Base-by-base conservation (phyloP, 2,329 filamentous ascomycete species). In the Fonsecaea multimorphosa region DNA sequence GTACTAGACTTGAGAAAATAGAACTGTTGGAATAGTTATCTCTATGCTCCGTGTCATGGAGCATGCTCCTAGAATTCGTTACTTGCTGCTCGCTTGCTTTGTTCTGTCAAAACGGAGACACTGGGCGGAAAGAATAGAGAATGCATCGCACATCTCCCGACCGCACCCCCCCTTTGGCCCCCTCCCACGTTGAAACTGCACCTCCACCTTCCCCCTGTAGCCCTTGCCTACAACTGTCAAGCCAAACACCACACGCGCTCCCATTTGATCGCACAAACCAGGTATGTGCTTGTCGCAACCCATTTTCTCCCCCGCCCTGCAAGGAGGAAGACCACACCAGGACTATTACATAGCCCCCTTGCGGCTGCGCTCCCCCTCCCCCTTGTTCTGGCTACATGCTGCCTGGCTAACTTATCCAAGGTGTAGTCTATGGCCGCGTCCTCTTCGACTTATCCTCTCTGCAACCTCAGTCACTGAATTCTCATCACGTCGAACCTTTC, bases 281-380 rank as follows among this genome's bases (percentile, higher is more conserved):
- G 58, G 52, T 54, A n/a, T 31, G 44, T 53, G 44, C 19, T 29
- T 59, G 38, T 58, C 44, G 44, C 46, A 24, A 31, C 55, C 55
- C 44, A 52, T 31, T 5, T 22, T 34, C 34, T 61, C 22, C 49
- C 29, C 32, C 14, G 11, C 34, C 27, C 57, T 22, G 34, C 32
- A 5, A 44, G 49, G 19, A 14, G 16, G 3, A 59, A 19, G 49
- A 29, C 22, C 24, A 11, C 34, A 22, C 36, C 36, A 29, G 14
- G 29, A 59, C 27, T 8, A n/a, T n/a, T n/a, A n/a, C 32, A 44
- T 11, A 22, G 14, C 11, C 11, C 49, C 63, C 31, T 24, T 51
- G 19, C 34, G 32, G 14, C 16, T 19, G 16, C 16, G n/a, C 38
- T 40, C 24, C 57, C 44, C 32, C 31, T 16, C 38, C 59, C 38